These are phyloP conservation scores for Nakazawaea laoshanensis DNA, from an alignment of 805 yeast genomes.

Conservation along the genomic window DNA sequence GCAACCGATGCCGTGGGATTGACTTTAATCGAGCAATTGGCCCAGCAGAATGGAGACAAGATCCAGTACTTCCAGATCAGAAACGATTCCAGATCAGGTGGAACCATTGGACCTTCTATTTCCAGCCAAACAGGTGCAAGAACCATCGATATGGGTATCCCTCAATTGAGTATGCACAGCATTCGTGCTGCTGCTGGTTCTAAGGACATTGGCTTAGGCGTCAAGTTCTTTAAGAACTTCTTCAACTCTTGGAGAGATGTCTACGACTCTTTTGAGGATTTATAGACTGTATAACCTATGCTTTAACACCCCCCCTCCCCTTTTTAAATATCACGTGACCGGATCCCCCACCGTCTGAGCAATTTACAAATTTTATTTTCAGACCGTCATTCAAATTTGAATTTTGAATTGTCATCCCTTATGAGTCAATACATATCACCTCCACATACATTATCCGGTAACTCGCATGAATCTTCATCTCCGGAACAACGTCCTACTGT, in stretches of 20 bases:
- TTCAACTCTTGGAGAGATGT: slow-evolving; percentile 58
- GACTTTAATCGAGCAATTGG: slow-evolving; percentile 65
- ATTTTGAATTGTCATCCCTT: too few relatives aligned
- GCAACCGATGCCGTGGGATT: slow-evolving; percentile 73
- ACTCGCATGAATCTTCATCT: background rate
- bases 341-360: too few relatives aligned
- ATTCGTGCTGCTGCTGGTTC: slow-evolving; percentile 77
- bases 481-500: background rate
- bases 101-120: slow-evolving; percentile 76
- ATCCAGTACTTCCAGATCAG: slow-evolving; percentile 82
- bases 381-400: too few relatives aligned
- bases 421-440: slow-evolving; percentile 1
- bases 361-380: too few relatives aligned
- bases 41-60: slow-evolving; percentile 51
- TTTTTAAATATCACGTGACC: too few relatives aligned
- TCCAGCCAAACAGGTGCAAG: slow-evolving; percentile 61
- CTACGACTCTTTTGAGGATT: slow-evolving; percentile 35
- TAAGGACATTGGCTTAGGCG: slow-evolving; percentile 67
- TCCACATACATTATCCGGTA: background rate
- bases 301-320: too few relatives aligned
- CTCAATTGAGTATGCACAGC: slow-evolving; percentile 82
- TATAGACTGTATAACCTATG: too few relatives aligned
- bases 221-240: slow-evolving; percentile 64
- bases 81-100: slow-evolving; percentile 80
- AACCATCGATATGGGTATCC: slow-evolving; percentile 74